These are phyloP conservation scores for Nitzschia inconspicua DNA, from an alignment of 108 stramenopile species.

Conservation along the genomic window DNA sequence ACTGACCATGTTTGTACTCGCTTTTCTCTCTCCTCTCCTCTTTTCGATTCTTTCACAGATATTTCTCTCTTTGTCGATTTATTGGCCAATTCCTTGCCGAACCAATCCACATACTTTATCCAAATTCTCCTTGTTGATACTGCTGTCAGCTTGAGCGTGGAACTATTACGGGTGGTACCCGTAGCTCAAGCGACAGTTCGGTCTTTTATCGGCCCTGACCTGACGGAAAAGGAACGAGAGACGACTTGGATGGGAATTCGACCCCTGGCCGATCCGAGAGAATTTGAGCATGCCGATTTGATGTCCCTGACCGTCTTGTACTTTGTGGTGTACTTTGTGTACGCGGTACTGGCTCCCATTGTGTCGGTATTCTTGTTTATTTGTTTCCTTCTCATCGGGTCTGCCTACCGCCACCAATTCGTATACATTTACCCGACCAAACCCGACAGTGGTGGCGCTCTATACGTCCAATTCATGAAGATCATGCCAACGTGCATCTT, in stretches of 20 bases:
- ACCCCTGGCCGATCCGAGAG: constrained; percentile 44
- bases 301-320: constrained; percentile 37
- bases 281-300: constrained; percentile 43
- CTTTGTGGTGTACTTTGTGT: constrained; percentile 63
- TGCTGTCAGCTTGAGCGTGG: constrained; percentile 37
- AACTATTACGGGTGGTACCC: constrained; percentile 47
- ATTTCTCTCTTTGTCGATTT: constrained; percentile 32
- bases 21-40: neutral
- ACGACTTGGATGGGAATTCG: constrained; percentile 44
- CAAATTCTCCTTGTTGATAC: constrained; percentile 60
- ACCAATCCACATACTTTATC: constrained; percentile 48
- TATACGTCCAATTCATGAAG: constrained; percentile 50
- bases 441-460: constrained; percentile 64
- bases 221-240: constrained; percentile 63
- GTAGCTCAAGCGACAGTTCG: constrained; percentile 38
- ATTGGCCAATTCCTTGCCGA: constrained; percentile 49
- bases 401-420: constrained; percentile 60
- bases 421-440: constrained; percentile 61
- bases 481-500: constrained; percentile 48
- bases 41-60: constrained; percentile 31
- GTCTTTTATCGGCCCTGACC: constrained; percentile 40
- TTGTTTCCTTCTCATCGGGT: constrained; percentile 50
- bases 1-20: constrained; percentile 15
- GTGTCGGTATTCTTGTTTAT: constrained; percentile 41
- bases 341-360: constrained; percentile 57